These are phyloP conservation scores for Aspergillus fijiensis DNA, from an alignment of 2,329 filamentous ascomycete species.

Conservation along the genomic window DNA sequence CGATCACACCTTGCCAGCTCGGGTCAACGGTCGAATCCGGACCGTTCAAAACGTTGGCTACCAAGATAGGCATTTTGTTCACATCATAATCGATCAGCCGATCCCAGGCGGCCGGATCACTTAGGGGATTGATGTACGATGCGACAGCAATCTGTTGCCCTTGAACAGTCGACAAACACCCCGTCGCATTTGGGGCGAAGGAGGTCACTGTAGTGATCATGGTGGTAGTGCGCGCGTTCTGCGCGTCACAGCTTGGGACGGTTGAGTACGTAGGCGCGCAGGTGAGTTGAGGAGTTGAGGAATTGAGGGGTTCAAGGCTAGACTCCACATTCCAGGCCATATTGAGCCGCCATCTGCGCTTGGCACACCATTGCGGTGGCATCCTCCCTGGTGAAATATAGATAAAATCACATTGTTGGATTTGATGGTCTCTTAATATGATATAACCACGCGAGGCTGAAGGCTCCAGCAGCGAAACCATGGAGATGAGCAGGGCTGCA, in stretches of 20 bases:
- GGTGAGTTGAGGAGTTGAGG: background rate
- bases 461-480: background rate
- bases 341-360: background rate
- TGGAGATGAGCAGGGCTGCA: background rate
- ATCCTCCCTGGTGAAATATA: background rate
- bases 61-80: constrained; percentile 15
- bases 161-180: background rate
- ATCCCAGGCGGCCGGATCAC: constrained; percentile 17
- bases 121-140: constrained; percentile 23
- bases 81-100: constrained; percentile 16
- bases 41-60: constrained; percentile 21
- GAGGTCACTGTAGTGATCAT: background rate
- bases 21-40: constrained; percentile 16
- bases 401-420: background rate
- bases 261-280: background rate
- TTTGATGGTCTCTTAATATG: background rate
- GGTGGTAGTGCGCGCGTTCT: background rate
- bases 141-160: constrained; percentile 22
- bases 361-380: background rate
- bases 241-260: background rate
- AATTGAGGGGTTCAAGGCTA: background rate
- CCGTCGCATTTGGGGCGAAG: background rate
- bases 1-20: constrained; percentile 13
- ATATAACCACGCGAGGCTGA: background rate
- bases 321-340: background rate